Percentiles rank a stretch among this genome's conserved stretches.
These are phyloP conservation scores for Penicillium ucsense DNA, from an alignment of 495 filamentous ascomycete species.

Conservation along the genomic window DNA sequence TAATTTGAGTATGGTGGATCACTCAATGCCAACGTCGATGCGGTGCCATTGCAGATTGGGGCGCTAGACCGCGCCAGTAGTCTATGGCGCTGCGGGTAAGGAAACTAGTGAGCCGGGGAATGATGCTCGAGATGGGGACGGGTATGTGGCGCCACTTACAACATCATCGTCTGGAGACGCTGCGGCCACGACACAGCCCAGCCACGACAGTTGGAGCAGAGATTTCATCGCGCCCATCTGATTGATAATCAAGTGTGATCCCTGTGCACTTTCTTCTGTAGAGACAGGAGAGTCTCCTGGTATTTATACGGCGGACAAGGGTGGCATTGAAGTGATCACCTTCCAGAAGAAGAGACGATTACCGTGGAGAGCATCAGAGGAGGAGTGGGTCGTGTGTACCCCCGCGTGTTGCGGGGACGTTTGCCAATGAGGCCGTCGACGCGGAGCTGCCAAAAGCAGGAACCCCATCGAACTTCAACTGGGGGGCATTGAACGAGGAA, in stretches of 20 bases:
- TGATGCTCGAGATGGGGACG: not conserved
- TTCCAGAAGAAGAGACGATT: conserved; percentile 7
- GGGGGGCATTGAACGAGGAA: no score
- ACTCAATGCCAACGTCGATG: conserved; percentile 14
- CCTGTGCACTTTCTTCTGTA: not conserved
- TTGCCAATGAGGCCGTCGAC: not conserved
- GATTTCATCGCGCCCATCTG: not conserved
- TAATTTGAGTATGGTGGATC: conserved; percentile 51
- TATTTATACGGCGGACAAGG: not conserved
- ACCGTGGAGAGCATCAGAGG: not conserved
- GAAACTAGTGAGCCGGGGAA: not conserved
- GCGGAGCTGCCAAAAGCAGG: conserved; percentile 1
- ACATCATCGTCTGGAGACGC: conserved; percentile 3
- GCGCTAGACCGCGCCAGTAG: not conserved
- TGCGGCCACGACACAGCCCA: not conserved
- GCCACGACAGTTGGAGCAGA: not conserved
- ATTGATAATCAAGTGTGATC: not conserved
- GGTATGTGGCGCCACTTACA: conserved; percentile 8
- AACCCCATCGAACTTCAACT: no score
- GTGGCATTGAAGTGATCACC: conserved; percentile 2
- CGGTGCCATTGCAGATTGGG: conserved; percentile 2
- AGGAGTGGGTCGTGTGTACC: conserved; percentile 2
- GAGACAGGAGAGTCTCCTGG: not conserved
- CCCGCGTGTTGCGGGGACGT: not conserved
- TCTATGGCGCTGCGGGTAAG: not conserved